Base-by-base conservation (phyloP, 257 asterid genomes). In the Gynochthodes officinalis region DNA sequence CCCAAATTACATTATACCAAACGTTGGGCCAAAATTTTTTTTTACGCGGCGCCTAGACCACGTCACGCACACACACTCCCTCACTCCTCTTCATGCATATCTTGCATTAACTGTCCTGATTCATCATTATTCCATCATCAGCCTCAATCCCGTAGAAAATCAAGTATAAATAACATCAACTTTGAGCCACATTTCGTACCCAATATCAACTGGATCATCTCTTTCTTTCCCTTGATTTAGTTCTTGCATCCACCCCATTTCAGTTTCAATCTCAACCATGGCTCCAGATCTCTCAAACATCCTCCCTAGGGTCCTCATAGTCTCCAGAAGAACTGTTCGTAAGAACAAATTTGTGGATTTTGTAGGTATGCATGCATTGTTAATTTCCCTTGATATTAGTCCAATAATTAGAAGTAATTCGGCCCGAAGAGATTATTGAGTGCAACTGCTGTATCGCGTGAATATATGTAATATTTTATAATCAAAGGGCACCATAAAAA, bases 261-360 rank as follows among this genome's bases (percentile, higher is more conserved):
- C 27, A 7, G 2, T 46, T 12, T 2, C 27, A 50, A 5, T 32
- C 11, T 59, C 40, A 18, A 61, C 46, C 40, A 81, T 85, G 85
- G 75, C 82, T 57, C 72, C 77, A 1, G 88, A 86, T 82, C 87
- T 88, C 35, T 82, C 96, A 25, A 85, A 67, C 12, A 86, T 84
- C 65, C 78, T 86, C 71, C 92, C 96, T 72, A 80, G 93, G 70
- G 93, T 90, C 80, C 91, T 88, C 12, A 86, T 90, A 3, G 91
- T 90, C 27, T 90, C 93, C 63, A 71, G 95, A 73, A 80, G 91
- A 64, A 84, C 83, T 10, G 91, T 90, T 73, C 90, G 96, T 67
- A 90, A 90, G 79, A 88, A 90, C 79, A 88, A 90, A 55, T 88
- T 90, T 43, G 91, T 90, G 7, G 91, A 88, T 84, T 90, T 90